Evolutionary conservation across 805 yeast genomes (phyloP).

Genomic region (Cyberlindnera galapagoensis): DNA sequence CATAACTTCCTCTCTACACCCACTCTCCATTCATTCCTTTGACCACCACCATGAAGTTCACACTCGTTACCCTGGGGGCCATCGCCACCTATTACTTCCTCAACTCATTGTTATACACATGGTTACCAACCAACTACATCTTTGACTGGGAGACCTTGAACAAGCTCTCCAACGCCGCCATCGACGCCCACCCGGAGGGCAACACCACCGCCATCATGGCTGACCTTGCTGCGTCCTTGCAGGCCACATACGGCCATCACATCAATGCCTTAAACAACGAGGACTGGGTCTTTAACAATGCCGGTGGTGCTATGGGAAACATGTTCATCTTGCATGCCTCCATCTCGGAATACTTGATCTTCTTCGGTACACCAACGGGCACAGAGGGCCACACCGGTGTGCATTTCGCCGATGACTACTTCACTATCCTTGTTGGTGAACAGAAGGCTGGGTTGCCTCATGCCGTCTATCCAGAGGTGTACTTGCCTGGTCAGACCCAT

Average conservation of each 20-base stretch:
- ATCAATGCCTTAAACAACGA: constrained; percentile 67
- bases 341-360: constrained; percentile 82
- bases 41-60: too few species aligned
- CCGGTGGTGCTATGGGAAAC: constrained; percentile 98
- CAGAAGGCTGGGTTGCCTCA: constrained; percentile 68
- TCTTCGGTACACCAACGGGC: constrained; percentile 90
- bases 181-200: constrained; percentile 46
- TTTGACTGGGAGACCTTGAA: constrained; percentile 66
- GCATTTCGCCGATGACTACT: constrained; percentile 96
- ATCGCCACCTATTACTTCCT: too few species aligned
- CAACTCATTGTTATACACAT: constrained; percentile 41
- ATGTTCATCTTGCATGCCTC: constrained; percentile 96
- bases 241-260: constrained; percentile 61
- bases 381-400: constrained; percentile 96
- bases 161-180: constrained; percentile 46
- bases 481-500: constrained; percentile 82
- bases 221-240: constrained; percentile 52
- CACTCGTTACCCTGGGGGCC: too few species aligned
- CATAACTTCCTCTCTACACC: too few species aligned
- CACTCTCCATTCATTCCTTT: too few species aligned
- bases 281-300: constrained; percentile 95
- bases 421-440: constrained; percentile 79
- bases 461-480: constrained; percentile 60
- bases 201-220: constrained; percentile 58
- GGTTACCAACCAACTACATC: constrained; percentile 66